Evolutionary conservation across 139 green algal genomes (phyloP).

Genomic region (Mesotaenium endlicherianum): DNA sequence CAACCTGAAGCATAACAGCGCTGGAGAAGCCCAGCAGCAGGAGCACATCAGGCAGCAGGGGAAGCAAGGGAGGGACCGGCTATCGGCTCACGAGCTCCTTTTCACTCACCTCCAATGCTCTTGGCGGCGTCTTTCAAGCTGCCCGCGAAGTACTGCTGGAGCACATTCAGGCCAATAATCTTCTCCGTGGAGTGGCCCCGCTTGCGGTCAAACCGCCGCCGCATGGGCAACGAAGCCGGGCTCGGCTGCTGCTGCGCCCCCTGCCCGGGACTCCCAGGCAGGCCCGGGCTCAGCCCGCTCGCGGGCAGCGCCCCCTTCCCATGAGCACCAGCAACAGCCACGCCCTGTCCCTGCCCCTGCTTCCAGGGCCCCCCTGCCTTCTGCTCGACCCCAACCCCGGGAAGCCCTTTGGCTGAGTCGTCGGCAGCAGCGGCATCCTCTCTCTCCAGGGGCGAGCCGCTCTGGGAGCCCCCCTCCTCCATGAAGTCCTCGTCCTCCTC

Average conservation of each 20-base stretch:
- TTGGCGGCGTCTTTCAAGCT: constrained; percentile 53
- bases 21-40: too few species aligned
- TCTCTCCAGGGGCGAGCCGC: too few species aligned
- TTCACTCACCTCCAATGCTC: constrained; percentile 43
- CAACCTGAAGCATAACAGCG: too few species aligned
- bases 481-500: neutral
- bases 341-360: neutral
- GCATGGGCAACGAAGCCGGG: neutral
- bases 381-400: neutral
- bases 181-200: constrained; percentile 29
- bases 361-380: neutral
- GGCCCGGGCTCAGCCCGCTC: too few species aligned
- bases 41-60: too few species aligned
- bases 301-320: too few species aligned
- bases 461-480: neutral
- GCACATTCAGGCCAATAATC: constrained; percentile 33
- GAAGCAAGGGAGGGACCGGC: too few species aligned
- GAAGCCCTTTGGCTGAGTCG: too few species aligned
- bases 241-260: too few species aligned
- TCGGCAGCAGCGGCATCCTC: too few species aligned
- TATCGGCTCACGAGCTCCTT: too few species aligned
- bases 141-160: constrained; percentile 52
- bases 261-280: too few species aligned
- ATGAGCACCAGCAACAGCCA: neutral
- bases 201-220: neutral